phyloP scores from a whole-genome alignment of 116 monocot species.

The Dioscorea cayenensis region DNA sequence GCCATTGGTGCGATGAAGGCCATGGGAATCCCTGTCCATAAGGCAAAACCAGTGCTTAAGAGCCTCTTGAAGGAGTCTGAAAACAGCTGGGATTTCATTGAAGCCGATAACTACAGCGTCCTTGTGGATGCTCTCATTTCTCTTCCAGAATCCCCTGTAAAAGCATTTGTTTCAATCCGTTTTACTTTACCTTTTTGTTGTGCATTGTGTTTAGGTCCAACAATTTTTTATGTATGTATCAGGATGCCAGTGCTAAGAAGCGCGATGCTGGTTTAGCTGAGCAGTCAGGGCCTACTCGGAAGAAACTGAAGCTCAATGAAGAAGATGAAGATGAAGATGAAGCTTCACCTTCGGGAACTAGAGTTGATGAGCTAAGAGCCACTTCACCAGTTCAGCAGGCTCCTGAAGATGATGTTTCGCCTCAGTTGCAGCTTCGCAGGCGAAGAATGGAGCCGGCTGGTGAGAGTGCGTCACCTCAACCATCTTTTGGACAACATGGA shows the following conservation, averaged over 20 bases:
- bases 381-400: slow-evolving; percentile 2
- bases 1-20: slow-evolving; percentile 50
- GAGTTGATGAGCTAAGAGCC: slow-evolving; percentile 6
- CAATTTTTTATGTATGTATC: background rate
- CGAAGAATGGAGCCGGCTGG: background rate
- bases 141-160: slow-evolving; percentile 9
- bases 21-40: slow-evolving; percentile 35
- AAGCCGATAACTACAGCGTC: slow-evolving; percentile 47
- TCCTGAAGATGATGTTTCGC: slow-evolving; percentile 1
- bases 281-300: slow-evolving; percentile 5
- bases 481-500: background rate
- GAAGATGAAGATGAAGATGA: background rate
- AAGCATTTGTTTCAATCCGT: background rate
- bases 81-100: slow-evolving; percentile 48
- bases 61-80: slow-evolving; percentile 33
- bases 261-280: slow-evolving; percentile 6
- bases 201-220: background rate
- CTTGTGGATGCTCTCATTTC: slow-evolving; percentile 51
- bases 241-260: slow-evolving; percentile 13
- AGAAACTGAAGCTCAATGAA: slow-evolving; percentile 16
- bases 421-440: background rate
- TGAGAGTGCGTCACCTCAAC: background rate
- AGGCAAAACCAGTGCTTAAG: slow-evolving; percentile 34
- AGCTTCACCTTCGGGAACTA: slow-evolving; percentile 1
- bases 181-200: background rate